Percentiles rank a stretch among this genome's conserved stretches.
Conservation (phyloP, 1,139 yeast genomes). For the Pichia sp. region DNA sequence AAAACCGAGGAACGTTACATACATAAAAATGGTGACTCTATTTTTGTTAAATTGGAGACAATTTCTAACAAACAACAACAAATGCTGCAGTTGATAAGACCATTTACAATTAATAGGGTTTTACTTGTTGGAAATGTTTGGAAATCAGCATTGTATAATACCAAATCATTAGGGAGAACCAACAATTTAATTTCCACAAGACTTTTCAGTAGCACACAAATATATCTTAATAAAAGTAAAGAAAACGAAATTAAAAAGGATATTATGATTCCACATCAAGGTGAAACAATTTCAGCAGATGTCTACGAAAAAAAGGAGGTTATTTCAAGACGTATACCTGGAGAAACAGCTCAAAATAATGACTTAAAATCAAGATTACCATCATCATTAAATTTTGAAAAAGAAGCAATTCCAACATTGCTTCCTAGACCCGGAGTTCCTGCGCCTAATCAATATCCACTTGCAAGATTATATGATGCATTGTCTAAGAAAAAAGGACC, state of each 20-base stretch:
- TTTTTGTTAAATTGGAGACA: not conserved
- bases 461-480: conserved; percentile 59
- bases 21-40: too few species aligned
- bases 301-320: conserved; percentile 22
- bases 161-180: not conserved
- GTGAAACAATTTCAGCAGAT: conserved; percentile 19
- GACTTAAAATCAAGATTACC: conserved; percentile 48
- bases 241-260: not conserved
- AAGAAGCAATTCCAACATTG: conserved; percentile 61
- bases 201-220: not conserved
- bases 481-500: conserved; percentile 53
- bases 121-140: not conserved
- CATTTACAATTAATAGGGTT: not conserved
- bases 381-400: conserved; percentile 52
- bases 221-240: not conserved
- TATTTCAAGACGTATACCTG: conserved; percentile 43
- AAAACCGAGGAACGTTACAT: not conserved
- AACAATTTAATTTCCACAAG: not conserved
- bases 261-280: conserved; percentile 5
- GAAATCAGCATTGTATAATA: not conserved
- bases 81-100: conserved; percentile 3
- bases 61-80: not conserved
- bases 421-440: conserved; percentile 74
- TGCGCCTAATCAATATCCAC: conserved; percentile 51
- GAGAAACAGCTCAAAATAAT: conserved; percentile 48